A percentile compares a stretch with the other conserved stretches of the same genome.
Conservation (phyloP, 73 alveolate genomes). For the Paramecium bursaria region DNA sequence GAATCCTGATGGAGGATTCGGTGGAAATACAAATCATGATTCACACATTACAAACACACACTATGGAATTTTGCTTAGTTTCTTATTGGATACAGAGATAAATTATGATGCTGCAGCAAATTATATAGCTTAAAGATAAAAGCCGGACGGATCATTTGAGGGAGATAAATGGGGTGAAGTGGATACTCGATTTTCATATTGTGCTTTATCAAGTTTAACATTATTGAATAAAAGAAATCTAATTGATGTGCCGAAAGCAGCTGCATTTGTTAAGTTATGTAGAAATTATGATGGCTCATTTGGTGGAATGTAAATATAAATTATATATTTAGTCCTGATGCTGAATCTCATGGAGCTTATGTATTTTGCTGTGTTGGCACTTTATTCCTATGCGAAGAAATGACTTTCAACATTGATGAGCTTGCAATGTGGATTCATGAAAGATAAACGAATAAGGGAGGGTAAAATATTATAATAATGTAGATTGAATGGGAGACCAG, state of each 20-base stretch:
- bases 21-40: conserved; percentile 92
- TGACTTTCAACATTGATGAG: conserved; percentile 82
- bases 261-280: conserved; percentile 87
- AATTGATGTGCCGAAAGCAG: conserved; percentile 84
- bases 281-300: conserved; percentile 94
- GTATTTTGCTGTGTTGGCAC: conserved; percentile 92
- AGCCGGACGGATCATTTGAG: conserved; percentile 92
- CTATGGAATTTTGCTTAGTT: conserved; percentile 85
- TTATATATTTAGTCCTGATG: conserved; percentile 83
- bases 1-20: conserved; percentile 92
- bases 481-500: conserved; percentile 94
- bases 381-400: conserved; percentile 84
- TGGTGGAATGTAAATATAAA: conserved; percentile 77
- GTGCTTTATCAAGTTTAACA: conserved; percentile 85
- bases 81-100: conserved; percentile 78
- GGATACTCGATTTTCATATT: conserved; percentile 91
- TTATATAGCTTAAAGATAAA: conserved; percentile 82
- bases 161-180: conserved; percentile 93
- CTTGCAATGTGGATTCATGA: conserved; percentile 92
- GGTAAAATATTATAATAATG: conserved; percentile 20
- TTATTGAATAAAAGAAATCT: conserved; percentile 78
- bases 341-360: conserved; percentile 97
- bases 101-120: conserved; percentile 79
- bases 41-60: conserved; percentile 90
- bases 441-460: conserved; percentile 93